A percentile compares a stretch with the other conserved stretches of the same genome.
These are phyloP conservation scores for Mrakiaceae sp. DNA, from an alignment of 1,284 basidiomycete genomes.

Conservation along the genomic window DNA sequence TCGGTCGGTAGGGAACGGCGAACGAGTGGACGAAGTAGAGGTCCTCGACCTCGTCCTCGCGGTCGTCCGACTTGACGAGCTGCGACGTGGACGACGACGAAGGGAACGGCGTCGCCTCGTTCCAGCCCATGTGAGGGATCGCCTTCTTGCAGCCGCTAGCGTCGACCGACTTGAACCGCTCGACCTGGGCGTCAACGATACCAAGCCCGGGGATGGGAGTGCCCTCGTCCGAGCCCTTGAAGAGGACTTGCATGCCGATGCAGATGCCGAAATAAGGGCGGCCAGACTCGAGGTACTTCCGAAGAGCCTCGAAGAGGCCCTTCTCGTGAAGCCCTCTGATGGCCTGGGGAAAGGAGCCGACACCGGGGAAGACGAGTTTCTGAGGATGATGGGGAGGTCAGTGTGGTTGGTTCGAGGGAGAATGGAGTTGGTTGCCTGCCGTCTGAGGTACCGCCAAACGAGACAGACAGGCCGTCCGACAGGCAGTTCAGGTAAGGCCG, in stretches of 20 bases:
- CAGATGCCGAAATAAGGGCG: slow-evolving; percentile 96
- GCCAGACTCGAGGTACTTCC: slow-evolving; percentile 73
- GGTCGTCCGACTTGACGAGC: slow-evolving; percentile 33
- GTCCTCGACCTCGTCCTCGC: slow-evolving; percentile 43
- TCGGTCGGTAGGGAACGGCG: slow-evolving; percentile 44
- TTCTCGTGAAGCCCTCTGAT: slow-evolving; percentile 62
- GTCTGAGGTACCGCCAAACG: too few species aligned
- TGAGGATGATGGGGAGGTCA: slow-evolving; percentile 31
- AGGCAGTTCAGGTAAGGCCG: too few species aligned
- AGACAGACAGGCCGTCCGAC: too few species aligned
- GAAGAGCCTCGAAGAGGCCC: slow-evolving; percentile 70
- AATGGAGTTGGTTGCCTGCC: too few species aligned
- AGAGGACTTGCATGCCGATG: slow-evolving; percentile 94
- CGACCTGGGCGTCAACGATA: slow-evolving; percentile 57
- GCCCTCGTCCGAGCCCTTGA: slow-evolving; percentile 70
- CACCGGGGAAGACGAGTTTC: slow-evolving; percentile 97
- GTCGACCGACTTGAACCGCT: slow-evolving; percentile 46
- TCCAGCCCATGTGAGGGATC: slow-evolving; percentile 99
- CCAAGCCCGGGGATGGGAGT: slow-evolving; percentile 51
- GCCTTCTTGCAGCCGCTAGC: slow-evolving; percentile 47
- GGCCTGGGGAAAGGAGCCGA: slow-evolving; percentile 85
- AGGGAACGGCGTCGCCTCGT: slow-evolving; percentile 41
- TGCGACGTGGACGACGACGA: slow-evolving; percentile 1
- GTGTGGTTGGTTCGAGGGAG: too few species aligned
- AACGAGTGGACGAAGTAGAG: slow-evolving; percentile 99